A percentile compares a stretch with the other conserved stretches of the same genome.
Conservation (phyloP, 768 basidiomycete species). For the Botryobasidium botryosum region DNA sequence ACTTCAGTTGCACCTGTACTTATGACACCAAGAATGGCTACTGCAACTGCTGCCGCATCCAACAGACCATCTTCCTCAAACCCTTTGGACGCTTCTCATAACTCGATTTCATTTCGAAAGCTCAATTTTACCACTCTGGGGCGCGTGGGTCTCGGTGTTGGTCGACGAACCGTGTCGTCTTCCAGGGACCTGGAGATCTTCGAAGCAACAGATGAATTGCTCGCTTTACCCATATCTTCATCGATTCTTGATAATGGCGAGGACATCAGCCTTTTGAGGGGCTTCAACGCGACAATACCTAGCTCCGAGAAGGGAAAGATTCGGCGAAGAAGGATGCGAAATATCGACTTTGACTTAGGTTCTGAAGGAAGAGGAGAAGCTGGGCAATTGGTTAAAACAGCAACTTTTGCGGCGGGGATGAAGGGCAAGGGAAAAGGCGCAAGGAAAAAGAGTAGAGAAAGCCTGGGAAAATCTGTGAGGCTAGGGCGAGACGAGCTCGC, state of each 20-base stretch:
- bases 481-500: constrained; percentile 73
- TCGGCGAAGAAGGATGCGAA: constrained; percentile 62
- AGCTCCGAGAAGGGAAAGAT: constrained; percentile 65
- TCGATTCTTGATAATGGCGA: constrained; percentile 39
- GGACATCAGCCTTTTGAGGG: constrained; percentile 66
- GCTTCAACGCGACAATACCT: constrained; percentile 91
- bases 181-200: constrained; percentile 72
- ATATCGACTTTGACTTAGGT: constrained; percentile 49
- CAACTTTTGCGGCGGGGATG: no score
- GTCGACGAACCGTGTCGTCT: constrained; percentile 57
- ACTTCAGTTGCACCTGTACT: constrained; percentile 64
- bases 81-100: constrained; percentile 23
- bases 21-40: constrained; percentile 77
- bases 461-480: constrained; percentile 22
- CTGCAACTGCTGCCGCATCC: constrained; percentile 49
- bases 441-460: constrained; percentile 24
- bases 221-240: constrained; percentile 56
- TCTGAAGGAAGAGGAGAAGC: constrained; percentile 24
- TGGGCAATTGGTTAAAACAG: no score
- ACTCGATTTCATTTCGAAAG: background rate
- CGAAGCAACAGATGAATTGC: constrained; percentile 64
- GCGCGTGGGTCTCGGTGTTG: constrained; percentile 48
- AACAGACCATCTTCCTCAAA: constrained; percentile 20
- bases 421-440: constrained; percentile 28
- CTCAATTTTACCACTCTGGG: constrained; percentile 66